A percentile compares a stretch with the other conserved stretches of the same genome.
These are phyloP conservation scores for Colletotrichum incanum DNA, from an alignment of 2,329 filamentous ascomycete genomes.

Conservation along the genomic window DNA sequence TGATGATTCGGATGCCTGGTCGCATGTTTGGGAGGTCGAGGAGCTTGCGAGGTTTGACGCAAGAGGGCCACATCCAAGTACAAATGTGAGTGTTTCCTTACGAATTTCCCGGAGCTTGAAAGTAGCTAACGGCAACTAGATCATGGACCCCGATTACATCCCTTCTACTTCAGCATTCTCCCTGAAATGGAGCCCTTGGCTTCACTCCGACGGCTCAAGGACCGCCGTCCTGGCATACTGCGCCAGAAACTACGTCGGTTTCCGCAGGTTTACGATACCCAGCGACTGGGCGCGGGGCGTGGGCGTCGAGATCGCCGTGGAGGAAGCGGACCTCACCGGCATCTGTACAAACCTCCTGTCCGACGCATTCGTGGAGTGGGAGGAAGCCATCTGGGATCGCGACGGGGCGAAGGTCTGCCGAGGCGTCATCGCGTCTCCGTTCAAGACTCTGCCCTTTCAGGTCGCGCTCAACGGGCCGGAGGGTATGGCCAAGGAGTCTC, in stretches of 20 bases:
- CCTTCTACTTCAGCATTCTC: constrained; percentile 66
- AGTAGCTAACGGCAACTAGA: constrained; percentile 11
- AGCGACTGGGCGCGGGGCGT: constrained; percentile 54
- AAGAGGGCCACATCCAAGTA: constrained; percentile 59
- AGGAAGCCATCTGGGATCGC: constrained; percentile 63
- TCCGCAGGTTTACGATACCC: constrained; percentile 64
- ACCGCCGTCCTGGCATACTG: constrained; percentile 67
- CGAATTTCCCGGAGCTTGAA: too few species aligned
- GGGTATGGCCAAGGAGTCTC: constrained; percentile 49
- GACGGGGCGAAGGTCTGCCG: constrained; percentile 59
- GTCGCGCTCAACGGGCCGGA: constrained; percentile 56
- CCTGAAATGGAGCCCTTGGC: constrained; percentile 71
- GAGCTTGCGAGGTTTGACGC: constrained; percentile 67
- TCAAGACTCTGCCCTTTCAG: constrained; percentile 66
- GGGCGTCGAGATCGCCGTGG: constrained; percentile 57
- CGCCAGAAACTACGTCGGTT: constrained; percentile 68
- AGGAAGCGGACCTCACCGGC: constrained; percentile 59
- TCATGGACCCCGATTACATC: constrained; percentile 63
- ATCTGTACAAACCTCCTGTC: constrained; percentile 66
- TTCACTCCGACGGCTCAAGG: constrained; percentile 51
- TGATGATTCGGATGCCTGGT: constrained; percentile 64
- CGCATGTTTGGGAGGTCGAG: constrained; percentile 64
- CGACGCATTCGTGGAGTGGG: constrained; percentile 71
- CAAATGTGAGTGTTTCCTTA: constrained; percentile 5
- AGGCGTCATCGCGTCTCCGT: constrained; percentile 70